phyloP scores from a whole-genome alignment of 2,329 filamentous ascomycete species.

The Exophiala aquamarina region DNA sequence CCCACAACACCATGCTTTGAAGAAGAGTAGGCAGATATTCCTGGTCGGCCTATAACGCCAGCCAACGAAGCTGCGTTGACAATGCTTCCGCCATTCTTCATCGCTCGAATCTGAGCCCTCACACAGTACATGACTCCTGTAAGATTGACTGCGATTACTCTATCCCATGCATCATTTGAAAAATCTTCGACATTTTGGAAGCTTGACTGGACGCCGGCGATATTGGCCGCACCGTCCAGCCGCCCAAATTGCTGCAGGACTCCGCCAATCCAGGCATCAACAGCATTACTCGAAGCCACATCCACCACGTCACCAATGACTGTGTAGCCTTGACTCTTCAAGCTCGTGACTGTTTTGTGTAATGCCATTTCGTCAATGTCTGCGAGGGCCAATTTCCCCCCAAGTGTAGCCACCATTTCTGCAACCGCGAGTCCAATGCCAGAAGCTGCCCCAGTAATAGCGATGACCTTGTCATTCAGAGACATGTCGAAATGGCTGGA shows the following conservation, averaged over 20 bases:
- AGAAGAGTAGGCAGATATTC: conserved; percentile 33
- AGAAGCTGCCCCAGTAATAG: conserved; percentile 49
- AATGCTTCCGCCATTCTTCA: conserved; percentile 34
- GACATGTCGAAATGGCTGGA: too few species aligned
- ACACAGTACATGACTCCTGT: conserved; percentile 48
- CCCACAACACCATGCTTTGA: conserved; percentile 30
- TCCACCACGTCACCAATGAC: conserved; percentile 27
- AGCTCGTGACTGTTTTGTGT: conserved; percentile 26
- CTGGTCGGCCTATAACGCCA: conserved; percentile 30
- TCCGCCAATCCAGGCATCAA: too few species aligned
- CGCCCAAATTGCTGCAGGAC: too few species aligned
- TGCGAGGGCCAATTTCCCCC: conserved; percentile 48
- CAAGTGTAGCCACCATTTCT: conserved; percentile 43
- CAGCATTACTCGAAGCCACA: not conserved
- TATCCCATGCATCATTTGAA: conserved; percentile 49
- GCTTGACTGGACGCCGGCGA: conserved; percentile 51
- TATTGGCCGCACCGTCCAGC: conserved; percentile 43
- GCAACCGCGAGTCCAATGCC: conserved; percentile 53
- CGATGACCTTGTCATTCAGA: too few species aligned
- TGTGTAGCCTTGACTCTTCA: conserved; percentile 26
- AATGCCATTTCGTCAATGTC: conserved; percentile 45
- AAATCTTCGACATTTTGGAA: conserved; percentile 40
- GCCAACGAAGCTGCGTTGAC: conserved; percentile 42
- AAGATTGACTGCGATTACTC: conserved; percentile 47
- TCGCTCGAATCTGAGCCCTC: conserved; percentile 41